These are phyloP conservation scores for Moricandia moricandioides DNA, from an alignment of 345 rosid genomes.

Conservation along the genomic window DNA sequence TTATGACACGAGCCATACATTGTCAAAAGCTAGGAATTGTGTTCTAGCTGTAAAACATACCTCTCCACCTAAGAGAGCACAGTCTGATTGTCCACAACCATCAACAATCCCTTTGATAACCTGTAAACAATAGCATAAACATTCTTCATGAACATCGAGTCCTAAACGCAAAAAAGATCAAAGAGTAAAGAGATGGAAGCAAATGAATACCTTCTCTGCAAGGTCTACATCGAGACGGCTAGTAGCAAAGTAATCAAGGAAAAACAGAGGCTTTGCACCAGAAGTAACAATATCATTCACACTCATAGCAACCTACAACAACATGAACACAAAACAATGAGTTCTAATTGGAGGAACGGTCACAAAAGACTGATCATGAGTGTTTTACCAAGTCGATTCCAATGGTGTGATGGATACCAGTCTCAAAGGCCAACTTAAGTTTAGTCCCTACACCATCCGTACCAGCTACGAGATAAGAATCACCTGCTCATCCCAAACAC, in stretches of 20 bases:
- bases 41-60: slow-evolving; percentile 32
- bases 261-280: slow-evolving; percentile 91
- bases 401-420: slow-evolving; percentile 83
- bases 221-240: slow-evolving; percentile 92
- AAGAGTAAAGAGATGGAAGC: not conserved
- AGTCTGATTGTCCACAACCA: slow-evolving; percentile 83
- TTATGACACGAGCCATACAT: not conserved
- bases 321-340: not conserved
- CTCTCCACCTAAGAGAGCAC: slow-evolving; percentile 94
- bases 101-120: slow-evolving; percentile 92
- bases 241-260: slow-evolving; percentile 94
- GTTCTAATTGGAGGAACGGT: not conserved
- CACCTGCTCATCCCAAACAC: slow-evolving; percentile 48
- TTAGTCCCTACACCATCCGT: slow-evolving; percentile 99
- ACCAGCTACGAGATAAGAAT: slow-evolving; percentile 88
- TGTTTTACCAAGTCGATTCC: slow-evolving; percentile 84
- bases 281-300: slow-evolving; percentile 96
- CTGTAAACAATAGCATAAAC: slow-evolving; percentile 10
- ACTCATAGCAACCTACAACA: slow-evolving; percentile 85
- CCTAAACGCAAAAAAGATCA: not conserved
- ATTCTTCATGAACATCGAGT: not conserved
- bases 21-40: not conserved
- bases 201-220: slow-evolving; percentile 75
- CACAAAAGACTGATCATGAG: not conserved
- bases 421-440: slow-evolving; percentile 88